Base-by-base conservation (phyloP, 805 yeast genomes). In the Candida tibetensis region DNA sequence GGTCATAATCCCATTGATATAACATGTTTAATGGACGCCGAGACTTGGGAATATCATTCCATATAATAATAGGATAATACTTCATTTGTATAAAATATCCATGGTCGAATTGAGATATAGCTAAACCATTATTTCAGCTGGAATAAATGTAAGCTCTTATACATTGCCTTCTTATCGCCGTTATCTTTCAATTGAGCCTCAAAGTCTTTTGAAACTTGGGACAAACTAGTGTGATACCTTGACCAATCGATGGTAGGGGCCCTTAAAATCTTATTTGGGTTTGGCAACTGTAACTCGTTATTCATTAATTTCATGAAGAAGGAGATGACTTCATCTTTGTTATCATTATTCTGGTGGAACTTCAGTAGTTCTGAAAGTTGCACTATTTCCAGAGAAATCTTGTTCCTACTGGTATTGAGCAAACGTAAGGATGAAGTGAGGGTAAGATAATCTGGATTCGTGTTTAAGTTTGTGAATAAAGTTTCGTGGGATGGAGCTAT, bases 171-270 rank as follows among this genome's bases (percentile, higher is more conserved):
- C 5, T 29, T 30, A 27, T 34, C 39, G 28, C 30, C 36, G 30
- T 30, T 39, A 21, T 7, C 25, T 7, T 21, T 21, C 17, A 32
- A 25, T 21, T 39, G 27, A 17, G 22, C 35, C 29, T 48, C 46
- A 32, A 51, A 45, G 34, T 45, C 49, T 28, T 40, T 37, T 12
- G 57, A 46, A 34, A 62, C 62, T 18, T 48, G 41, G 13, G 44
- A 40, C 36, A 64, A 50, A 28, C 53, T 53, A 36, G 51, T 50
- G 49, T 65, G 66, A 45, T 66, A 66, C 36, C 57, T 60, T n/a
- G 57, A 39, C 70, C 71, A 66, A 37, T 66, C 58, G 5, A 69
- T 50, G 13, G 45, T 32, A 3, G 74, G 73, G 18, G 64, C 58
- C 30, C 53, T 56, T 17, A 64, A 44, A 16, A 64, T 54, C 39